A percentile compares a stretch with the other conserved stretches of the same genome.
Conservation (phyloP, 1,284 basidiomycete species). For the Apiotrichum gracile region DNA sequence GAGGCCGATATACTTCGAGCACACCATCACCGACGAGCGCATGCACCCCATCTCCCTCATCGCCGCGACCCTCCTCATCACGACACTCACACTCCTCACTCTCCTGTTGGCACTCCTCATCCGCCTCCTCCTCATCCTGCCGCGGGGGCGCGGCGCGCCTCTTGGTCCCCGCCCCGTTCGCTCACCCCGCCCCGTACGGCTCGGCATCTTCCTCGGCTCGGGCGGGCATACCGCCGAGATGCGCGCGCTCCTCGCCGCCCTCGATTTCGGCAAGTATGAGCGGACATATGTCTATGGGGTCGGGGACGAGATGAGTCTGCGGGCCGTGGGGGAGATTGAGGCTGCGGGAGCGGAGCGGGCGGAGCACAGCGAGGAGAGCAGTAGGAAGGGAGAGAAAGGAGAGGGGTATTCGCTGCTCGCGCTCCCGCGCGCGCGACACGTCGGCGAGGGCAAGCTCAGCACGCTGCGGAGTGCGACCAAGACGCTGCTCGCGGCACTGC, state of each 20-base stretch:
- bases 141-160: slow-evolving; percentile 7
- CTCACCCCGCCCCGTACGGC: slow-evolving; percentile 10
- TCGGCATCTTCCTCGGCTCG: slow-evolving; percentile 60
- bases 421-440: slow-evolving; percentile 76
- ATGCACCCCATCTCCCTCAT: neutral
- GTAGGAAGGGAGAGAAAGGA: neutral
- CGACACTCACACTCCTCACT: neutral
- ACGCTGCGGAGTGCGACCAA: slow-evolving; percentile 59
- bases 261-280: slow-evolving; percentile 71
- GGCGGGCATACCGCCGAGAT: slow-evolving; percentile 95
- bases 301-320: slow-evolving; percentile 61
- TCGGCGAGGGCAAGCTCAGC: slow-evolving; percentile 69
- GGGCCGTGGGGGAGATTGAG: slow-evolving; percentile 56
- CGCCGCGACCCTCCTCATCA: neutral
- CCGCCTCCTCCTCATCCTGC: neutral
- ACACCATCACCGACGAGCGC: no score
- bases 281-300: slow-evolving; percentile 77
- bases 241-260: slow-evolving; percentile 63
- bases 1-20: no score
- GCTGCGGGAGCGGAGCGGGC: slow-evolving; percentile 22
- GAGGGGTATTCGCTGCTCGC: slow-evolving; percentile 52
- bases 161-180: neutral
- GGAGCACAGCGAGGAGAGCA: neutral
- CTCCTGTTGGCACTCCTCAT: neutral
- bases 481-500: no score